phyloP scores from a whole-genome alignment of 345 rosid genomes.

The Hibiscus syriacus region DNA sequence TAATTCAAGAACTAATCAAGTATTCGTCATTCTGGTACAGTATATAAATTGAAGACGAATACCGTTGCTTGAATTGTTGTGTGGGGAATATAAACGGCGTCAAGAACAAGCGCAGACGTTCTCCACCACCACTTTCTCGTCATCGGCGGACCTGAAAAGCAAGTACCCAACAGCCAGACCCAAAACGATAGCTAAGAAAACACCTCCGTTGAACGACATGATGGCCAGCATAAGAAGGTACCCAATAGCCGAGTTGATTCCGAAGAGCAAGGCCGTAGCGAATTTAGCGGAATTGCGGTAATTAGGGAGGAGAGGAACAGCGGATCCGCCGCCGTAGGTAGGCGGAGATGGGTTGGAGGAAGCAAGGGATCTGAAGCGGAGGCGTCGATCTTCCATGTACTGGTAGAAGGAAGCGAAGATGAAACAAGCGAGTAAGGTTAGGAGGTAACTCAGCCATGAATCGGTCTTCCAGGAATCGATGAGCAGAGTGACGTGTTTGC shows the following conservation, averaged over 20 bases:
- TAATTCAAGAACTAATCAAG: no score
- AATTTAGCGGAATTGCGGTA: neutral
- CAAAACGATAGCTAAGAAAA: constrained; percentile 49
- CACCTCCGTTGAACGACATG: no score
- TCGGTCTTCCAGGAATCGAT: constrained; percentile 64
- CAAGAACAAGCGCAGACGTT: constrained; percentile 68
- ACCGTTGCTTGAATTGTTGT: no score
- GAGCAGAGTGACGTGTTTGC: constrained; percentile 57
- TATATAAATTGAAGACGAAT: neutral
- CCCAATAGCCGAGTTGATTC: no score
- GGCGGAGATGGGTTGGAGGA: constrained; percentile 9
- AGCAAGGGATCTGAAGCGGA: constrained; percentile 32
- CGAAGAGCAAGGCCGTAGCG: no score
- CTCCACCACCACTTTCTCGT: constrained; percentile 12
- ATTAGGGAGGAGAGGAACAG: constrained; percentile 31
- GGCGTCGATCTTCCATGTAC: constrained; percentile 52
- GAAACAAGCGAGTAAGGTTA: constrained; percentile 60
- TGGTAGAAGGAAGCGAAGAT: constrained; percentile 56
- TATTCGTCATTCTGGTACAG: neutral
- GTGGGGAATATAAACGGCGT: no score
- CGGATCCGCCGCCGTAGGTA: constrained; percentile 7
- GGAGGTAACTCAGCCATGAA: constrained; percentile 51
- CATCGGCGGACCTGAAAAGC: constrained; percentile 39
- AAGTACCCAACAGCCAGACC: constrained; percentile 62
- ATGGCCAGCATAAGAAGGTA: no score